Evolutionary conservation across 202 grass and related monocot species (phyloP).

Genomic region (Thinopyrum obtusiflorum): DNA sequence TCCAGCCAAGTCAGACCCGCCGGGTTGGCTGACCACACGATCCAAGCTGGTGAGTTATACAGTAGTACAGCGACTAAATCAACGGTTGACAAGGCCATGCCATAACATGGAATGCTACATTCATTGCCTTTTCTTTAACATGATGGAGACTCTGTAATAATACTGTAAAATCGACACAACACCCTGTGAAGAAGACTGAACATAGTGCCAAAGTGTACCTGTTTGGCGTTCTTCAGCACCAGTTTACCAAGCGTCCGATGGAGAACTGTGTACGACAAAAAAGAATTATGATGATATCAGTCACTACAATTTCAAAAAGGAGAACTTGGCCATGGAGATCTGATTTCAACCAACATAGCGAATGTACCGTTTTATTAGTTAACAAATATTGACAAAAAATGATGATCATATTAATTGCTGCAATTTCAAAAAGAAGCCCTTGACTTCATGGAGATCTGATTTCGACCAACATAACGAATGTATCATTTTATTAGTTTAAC

Average conservation of each 20-base stretch:
- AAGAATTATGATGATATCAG: neutral
- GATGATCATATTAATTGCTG: neutral
- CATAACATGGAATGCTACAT: neutral
- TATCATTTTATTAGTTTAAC: neutral
- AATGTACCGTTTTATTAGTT: neutral
- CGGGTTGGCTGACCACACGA: neutral
- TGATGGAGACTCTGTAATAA: neutral
- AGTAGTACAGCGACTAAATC: neutral
- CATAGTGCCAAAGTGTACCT: constrained; percentile 42
- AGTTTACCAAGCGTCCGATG: constrained; percentile 70
- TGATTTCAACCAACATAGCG: neutral
- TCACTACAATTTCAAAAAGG: neutral
- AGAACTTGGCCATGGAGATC: neutral
- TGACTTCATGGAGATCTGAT: neutral
- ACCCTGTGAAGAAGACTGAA: neutral
- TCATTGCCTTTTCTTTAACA: neutral
- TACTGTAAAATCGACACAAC: neutral
- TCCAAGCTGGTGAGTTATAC: neutral
- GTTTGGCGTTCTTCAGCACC: constrained; percentile 83
- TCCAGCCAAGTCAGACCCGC: neutral
- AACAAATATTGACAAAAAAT: neutral
- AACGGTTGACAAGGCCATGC: neutral
- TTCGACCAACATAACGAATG: neutral
- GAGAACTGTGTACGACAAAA: constrained; percentile 49
- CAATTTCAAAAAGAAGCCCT: neutral